These are phyloP conservation scores for Ulota crispa DNA, from an alignment of 225 moss, liverwort and hornwort species.

Conservation along the genomic window DNA sequence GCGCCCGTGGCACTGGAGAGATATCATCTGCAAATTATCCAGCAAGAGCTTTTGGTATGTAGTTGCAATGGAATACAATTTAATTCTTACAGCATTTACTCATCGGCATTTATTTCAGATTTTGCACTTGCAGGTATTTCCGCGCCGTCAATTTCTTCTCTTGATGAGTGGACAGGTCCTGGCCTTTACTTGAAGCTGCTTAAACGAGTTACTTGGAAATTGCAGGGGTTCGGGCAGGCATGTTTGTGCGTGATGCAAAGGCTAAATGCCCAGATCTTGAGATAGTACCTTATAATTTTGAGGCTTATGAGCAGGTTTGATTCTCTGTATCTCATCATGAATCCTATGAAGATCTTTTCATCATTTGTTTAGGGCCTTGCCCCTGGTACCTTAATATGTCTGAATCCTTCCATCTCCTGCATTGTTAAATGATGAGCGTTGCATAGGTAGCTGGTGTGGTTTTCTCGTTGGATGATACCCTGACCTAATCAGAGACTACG, in stretches of 20 bases:
- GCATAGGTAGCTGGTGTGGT: not conserved
- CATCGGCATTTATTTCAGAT: not conserved
- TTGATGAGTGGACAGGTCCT: not conserved
- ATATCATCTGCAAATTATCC: conserved; percentile 99
- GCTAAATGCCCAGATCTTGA: conserved; percentile 75
- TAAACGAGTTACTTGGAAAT: conserved; percentile 25
- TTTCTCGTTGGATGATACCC: conserved; percentile 2
- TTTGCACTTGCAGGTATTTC: conserved; percentile 9
- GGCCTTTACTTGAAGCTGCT: conserved; percentile 7
- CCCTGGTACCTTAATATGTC: not conserved
- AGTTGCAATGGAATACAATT: conserved; percentile 12
- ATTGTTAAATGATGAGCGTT: not conserved
- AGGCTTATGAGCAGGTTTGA: conserved; percentile 91
- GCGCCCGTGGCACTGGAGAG: conserved; percentile 89
- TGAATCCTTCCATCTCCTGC: conserved; percentile 7
- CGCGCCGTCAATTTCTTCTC: not conserved
- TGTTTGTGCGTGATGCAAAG: conserved; percentile 87
- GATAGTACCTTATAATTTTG: conserved; percentile 91
- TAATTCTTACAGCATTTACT: not conserved
- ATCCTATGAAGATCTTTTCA: not conserved
- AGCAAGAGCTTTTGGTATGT: conserved; percentile 84
- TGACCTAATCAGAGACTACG: conserved; percentile 18
- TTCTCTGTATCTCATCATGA: not conserved
- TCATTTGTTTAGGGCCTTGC: conserved; percentile 10
- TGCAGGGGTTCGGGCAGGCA: conserved; percentile 89